These are phyloP conservation scores for Psidium friedrichsthalianum DNA, from an alignment of 345 rosid species.

Conservation along the genomic window DNA sequence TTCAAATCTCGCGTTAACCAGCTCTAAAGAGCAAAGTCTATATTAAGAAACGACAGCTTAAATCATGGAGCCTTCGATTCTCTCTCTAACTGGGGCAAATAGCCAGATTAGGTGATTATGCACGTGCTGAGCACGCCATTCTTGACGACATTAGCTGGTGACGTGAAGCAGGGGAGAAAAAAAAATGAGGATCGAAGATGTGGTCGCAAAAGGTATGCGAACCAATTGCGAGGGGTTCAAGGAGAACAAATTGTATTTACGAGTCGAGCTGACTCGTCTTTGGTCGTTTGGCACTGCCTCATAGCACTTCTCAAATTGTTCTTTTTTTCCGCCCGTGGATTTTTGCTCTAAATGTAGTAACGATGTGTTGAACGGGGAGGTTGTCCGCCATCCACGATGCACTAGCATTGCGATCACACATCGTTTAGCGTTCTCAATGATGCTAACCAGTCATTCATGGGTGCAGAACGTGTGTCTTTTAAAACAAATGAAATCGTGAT, in stretches of 20 bases:
- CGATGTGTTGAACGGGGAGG: no score
- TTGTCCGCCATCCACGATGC: no score
- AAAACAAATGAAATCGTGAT: no score
- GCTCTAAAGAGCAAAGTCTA: background rate
- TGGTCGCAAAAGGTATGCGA: background rate
- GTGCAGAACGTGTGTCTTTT: no score
- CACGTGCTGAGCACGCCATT: background rate
- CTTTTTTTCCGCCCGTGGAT: no score
- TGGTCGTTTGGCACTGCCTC: background rate
- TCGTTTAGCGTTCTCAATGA: no score
- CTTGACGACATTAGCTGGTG: background rate
- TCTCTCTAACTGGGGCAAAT: background rate
- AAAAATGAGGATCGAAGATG: background rate
- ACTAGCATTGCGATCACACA: no score
- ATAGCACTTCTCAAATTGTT: background rate
- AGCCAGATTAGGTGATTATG: background rate
- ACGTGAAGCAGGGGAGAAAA: background rate
- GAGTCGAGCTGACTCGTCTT: background rate
- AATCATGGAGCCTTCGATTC: background rate
- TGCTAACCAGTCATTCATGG: no score
- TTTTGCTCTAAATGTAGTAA: no score
- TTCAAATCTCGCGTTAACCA: background rate
- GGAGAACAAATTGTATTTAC: background rate
- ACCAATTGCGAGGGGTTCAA: background rate
- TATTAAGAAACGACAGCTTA: background rate